Percentiles rank a stretch among this genome's conserved stretches.
These are phyloP conservation scores for Talaromyces sp. DNA, from an alignment of 2,329 filamentous ascomycete genomes.

Conservation along the genomic window DNA sequence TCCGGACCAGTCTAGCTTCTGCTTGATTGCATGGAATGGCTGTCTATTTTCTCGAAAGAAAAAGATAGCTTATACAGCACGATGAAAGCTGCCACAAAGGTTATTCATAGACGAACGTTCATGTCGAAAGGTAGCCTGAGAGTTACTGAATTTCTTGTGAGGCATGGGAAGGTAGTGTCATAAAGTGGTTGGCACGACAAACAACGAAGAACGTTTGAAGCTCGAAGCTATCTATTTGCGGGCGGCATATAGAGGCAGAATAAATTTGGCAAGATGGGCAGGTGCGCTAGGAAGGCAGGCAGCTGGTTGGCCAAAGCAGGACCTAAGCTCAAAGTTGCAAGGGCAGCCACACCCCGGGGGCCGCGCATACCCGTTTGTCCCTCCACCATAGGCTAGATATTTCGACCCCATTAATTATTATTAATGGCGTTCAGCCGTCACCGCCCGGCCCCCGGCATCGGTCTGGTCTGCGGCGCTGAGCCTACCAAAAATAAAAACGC, in stretches of 20 bases:
- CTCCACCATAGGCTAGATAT: background rate
- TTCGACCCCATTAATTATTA: conserved; percentile 2
- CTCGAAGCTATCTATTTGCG: conserved; percentile 1
- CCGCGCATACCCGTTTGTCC: background rate
- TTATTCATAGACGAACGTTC: background rate
- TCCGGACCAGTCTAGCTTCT: background rate
- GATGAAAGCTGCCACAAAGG: background rate
- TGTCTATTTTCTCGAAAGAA: background rate
- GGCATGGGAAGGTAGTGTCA: background rate
- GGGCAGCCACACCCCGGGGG: background rate
- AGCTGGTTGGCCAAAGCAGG: background rate
- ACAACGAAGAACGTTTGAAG: background rate
- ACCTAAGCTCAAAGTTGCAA: no score
- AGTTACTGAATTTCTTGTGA: background rate
- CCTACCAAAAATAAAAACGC: conserved; percentile 1
- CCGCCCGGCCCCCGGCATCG: conserved; percentile 11
- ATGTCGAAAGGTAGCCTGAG: background rate
- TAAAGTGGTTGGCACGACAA: background rate
- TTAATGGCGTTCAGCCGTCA: background rate
- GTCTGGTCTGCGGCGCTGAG: background rate
- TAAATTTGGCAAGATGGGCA: background rate
- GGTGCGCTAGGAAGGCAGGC: background rate
- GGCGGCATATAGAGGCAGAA: conserved; percentile 17
- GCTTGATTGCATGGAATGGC: background rate
- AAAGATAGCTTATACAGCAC: background rate